Base-by-base conservation (phyloP, 345 rosid genomes). In the Combretum micranthum region DNA sequence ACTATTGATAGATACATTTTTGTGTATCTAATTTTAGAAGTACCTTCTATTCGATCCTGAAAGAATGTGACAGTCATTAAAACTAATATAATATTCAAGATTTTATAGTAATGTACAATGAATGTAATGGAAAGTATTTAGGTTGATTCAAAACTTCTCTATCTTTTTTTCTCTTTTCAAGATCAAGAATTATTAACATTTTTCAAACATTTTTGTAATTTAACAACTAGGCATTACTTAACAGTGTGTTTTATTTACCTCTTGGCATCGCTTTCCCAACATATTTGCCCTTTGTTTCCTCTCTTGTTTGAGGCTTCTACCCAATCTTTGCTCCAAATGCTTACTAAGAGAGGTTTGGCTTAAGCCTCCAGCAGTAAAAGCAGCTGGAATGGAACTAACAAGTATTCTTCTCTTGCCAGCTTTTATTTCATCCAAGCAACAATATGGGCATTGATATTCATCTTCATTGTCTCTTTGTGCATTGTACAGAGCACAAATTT, bases 321-420 rank as follows among this genome's bases (percentile, higher is more conserved):
- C n/a, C n/a, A n/a, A n/a, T n/a, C n/a, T n/a, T n/a, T n/a, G 87
- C 78, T 93, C 99, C 76, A 93, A 75, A 55, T 82, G 96, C 67
- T 89, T 95, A 63, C 99, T 89, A 12, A 89, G 96, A 58, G 77
- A 79, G 42, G 97, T 89, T 66, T 77, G 77, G 25, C 95, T 97
- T 57, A 93, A 71, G 77, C 87, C 96, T 73, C 82, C 82, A 23
- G 97, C 96, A 69, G 90, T 92, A 57, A 87, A 83, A 59, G 82
- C 85, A 64, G 95, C 89, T 4, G 39, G 39, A 72, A 87, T 84
- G 60, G 85, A 88, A 18, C 75, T 85, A 68, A 87, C 72, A 52
- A 95, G 83, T 68, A 69, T 75, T 56, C n/a, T n/a, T n/a, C 88
- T 81, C 70, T 74, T 82, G 64, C 84, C 86, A 69, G 73, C 72